Conservation (phyloP, 495 filamentous ascomycete species). For the Penicillium malachiteum region DNA sequence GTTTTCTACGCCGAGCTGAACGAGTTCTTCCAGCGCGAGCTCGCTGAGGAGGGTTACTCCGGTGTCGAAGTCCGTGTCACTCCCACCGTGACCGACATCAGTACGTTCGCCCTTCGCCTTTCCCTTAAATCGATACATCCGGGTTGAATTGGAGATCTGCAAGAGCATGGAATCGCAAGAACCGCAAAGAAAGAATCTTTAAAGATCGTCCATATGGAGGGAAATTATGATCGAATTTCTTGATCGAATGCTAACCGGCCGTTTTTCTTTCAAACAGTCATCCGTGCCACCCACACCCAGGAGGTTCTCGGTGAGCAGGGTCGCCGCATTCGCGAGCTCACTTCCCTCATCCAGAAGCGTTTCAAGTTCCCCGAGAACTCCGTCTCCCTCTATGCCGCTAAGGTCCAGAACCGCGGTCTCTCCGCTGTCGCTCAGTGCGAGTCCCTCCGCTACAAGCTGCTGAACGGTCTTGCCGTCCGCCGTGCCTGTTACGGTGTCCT, state of each 20-base stretch:
- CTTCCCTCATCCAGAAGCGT: slow-evolving; percentile 99
- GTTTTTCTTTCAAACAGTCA: slow-evolving; percentile 56
- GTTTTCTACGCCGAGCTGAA: slow-evolving; percentile 99
- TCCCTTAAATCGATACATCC: slow-evolving; percentile 6
- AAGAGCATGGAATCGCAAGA: slow-evolving; percentile 11
- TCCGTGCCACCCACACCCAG: slow-evolving; percentile 99
- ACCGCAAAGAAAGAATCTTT: slow-evolving; percentile 10
- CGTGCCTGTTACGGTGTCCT: slow-evolving; percentile 99
- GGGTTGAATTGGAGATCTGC: slow-evolving; percentile 11
- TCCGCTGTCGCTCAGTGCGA: slow-evolving; percentile 99
- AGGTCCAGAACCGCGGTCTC: slow-evolving; percentile 99
- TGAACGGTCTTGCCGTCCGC: slow-evolving; percentile 96
- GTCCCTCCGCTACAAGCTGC: slow-evolving; percentile 98
- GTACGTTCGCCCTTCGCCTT: slow-evolving; percentile 46
- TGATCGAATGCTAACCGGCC: slow-evolving; percentile 38
- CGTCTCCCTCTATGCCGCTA: slow-evolving; percentile 98
- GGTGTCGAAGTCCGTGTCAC: slow-evolving; percentile 99
- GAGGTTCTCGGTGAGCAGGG: slow-evolving; percentile 99
- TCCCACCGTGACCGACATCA: slow-evolving; percentile 99
- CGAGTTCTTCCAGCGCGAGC: slow-evolving; percentile 99
- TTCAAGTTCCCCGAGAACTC: slow-evolving; percentile 99
- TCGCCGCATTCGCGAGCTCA: slow-evolving; percentile 98
- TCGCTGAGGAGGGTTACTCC: slow-evolving; percentile 99
- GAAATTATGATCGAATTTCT: slow-evolving; percentile 4
- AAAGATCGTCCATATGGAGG: slow-evolving; percentile 13